Evolutionary conservation across 2,329 filamentous ascomycete species (phyloP), one percentile per base, ranked within the genome.

Genomic region (Cytospora mali): DNA sequence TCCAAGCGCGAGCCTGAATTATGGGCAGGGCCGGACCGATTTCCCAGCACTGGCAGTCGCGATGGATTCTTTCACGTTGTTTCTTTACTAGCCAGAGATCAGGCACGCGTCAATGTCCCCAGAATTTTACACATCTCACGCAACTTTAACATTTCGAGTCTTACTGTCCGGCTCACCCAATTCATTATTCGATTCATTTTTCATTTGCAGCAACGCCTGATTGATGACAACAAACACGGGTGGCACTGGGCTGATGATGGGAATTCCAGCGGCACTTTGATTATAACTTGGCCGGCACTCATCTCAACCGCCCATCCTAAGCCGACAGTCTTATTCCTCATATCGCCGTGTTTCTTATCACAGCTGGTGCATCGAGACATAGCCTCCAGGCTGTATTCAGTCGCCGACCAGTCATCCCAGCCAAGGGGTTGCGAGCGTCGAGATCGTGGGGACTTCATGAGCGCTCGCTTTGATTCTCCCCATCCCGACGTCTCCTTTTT

Each of bases 11-110:
- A 52, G 58, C 58, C 58, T 42, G 29, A n/a, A 25, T 35, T 50
- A 54, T 21, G 57, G 51, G 48, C 25, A 54, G 50, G 50, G 58
- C 53, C 50, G 48, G 58, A 35, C 27, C 58, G n/a, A 49, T 54
- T 60, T 60, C 58, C n/a, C 57, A 54, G 50, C 58, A 60, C 48
- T 54, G 53, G 58, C 58, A 60, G 48, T 54, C 58, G 58, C 50
- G 58, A 60, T 60, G 50, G 50, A 42, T 60, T 60, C 58, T 60
- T 54, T 28, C 58, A 60, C 35, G 35, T 54, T 60, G 28, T 60
- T 60, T 60, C 58, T 33, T 39, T 60, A 60, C 50, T 50, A 46
- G 58, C 27, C 33, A 54, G 29, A 31, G 50, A 33, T 16, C 28
- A 25, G 50, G 48, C 28, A 60, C 58, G 58, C 39, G 58, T 54